Evolutionary conservation across 768 basidiomycete genomes (phyloP).

Genomic region (Xanthoconium purpureum): DNA sequence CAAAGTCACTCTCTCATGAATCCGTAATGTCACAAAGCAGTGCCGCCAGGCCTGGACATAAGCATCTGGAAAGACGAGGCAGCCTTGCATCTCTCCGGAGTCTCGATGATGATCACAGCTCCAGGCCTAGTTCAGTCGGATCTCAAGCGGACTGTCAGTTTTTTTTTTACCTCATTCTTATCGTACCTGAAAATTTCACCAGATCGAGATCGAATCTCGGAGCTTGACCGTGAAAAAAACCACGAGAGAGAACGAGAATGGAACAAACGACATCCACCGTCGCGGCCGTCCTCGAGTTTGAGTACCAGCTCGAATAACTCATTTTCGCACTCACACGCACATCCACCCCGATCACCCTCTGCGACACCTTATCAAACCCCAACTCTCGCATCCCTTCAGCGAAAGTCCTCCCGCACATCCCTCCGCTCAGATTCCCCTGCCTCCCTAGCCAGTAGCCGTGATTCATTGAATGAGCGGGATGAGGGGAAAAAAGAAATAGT

Average conservation of each 20-base stretch:
- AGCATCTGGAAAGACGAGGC: slow-evolving; percentile 24
- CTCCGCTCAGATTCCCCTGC: slow-evolving; percentile 43
- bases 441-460: slow-evolving; percentile 36
- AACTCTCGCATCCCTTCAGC: slow-evolving; percentile 30
- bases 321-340: slow-evolving; percentile 35
- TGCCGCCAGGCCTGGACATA: slow-evolving; percentile 6
- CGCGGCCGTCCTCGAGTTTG: slow-evolving; percentile 45
- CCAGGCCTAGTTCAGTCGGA: slow-evolving; percentile 42
- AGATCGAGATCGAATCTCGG: slow-evolving; percentile 47
- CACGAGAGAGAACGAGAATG: slow-evolving; percentile 52
- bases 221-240: slow-evolving; percentile 43
- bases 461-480: slow-evolving; percentile 32
- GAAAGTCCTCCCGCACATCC: slow-evolving; percentile 34
- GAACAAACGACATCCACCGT: slow-evolving; percentile 45
- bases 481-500: slow-evolving; percentile 33
- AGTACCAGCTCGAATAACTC: slow-evolving; percentile 34
- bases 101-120: slow-evolving; percentile 41
- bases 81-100: slow-evolving; percentile 43
- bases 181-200: neutral
- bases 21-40: slow-evolving; percentile 6
- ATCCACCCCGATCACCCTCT: slow-evolving; percentile 41
- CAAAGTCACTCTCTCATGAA: slow-evolving; percentile 20
- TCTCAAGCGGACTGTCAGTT: slow-evolving; percentile 55
- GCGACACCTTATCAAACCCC: slow-evolving; percentile 36
- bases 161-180: neutral